Evolutionary conservation across 495 filamentous ascomycete species (phyloP).

Genomic region (Penicillium silybi): DNA sequence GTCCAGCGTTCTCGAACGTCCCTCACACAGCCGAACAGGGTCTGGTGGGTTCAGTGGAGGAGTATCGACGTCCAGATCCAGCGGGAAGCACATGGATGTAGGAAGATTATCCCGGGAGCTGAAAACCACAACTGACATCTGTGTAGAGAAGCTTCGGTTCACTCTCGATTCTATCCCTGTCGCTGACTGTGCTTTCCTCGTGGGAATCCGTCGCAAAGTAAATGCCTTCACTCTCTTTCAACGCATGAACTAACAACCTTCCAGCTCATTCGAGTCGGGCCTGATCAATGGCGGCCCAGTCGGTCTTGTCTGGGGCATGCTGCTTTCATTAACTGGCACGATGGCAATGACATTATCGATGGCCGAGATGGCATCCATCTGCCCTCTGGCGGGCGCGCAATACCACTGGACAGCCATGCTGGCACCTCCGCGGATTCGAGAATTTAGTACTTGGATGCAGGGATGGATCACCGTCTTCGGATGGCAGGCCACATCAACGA

Average conservation of each 20-base stretch:
- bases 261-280: constrained; percentile 13
- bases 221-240: background rate
- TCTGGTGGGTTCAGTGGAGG: constrained; percentile 11
- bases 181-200: constrained; percentile 24
- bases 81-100: constrained; percentile 14
- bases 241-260: background rate
- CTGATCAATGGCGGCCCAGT: constrained; percentile 30
- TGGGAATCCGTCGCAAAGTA: constrained; percentile 26
- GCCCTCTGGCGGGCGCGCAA: constrained; percentile 23
- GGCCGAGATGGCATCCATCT: constrained; percentile 39
- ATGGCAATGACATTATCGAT: constrained; percentile 22
- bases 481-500: constrained; percentile 35
- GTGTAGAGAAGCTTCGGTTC: constrained; percentile 27
- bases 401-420: constrained; percentile 29
- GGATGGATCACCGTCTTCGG: constrained; percentile 37
- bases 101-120: background rate
- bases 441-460: constrained; percentile 25
- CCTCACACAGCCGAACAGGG: constrained; percentile 1
- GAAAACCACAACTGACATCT: background rate
- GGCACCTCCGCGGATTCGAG: constrained; percentile 14
- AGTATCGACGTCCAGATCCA: constrained; percentile 14
- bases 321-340: constrained; percentile 24
- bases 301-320: constrained; percentile 27
- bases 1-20: background rate
- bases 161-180: constrained; percentile 25